phyloP scores from a whole-genome alignment of 1,284 basidiomycete species.

The Schizophyllum amplum region DNA sequence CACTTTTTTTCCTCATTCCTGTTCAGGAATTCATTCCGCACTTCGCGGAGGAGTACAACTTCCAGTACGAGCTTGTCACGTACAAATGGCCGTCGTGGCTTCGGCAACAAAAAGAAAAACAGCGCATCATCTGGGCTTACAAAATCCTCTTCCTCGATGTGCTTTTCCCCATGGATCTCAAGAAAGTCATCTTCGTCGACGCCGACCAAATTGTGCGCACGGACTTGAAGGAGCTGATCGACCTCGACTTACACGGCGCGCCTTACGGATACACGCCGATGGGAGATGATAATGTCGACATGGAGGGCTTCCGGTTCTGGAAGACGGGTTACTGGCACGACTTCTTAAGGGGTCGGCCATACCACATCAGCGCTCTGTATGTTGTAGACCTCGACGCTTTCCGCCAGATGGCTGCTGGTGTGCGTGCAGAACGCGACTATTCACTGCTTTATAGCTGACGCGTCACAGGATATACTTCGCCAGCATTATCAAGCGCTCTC shows the following conservation, averaged over 20 bases:
- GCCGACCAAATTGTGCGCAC: constrained; percentile 95
- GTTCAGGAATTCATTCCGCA: constrained; percentile 89
- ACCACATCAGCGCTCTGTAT: constrained; percentile 95
- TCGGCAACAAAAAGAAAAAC: constrained; percentile 94
- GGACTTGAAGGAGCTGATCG: constrained; percentile 90
- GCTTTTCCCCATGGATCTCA: constrained; percentile 95
- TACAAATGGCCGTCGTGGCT: constrained; percentile 99
- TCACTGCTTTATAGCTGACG: background rate
- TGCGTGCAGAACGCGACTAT: constrained; percentile 26
- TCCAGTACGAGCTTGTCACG: constrained; percentile 94
- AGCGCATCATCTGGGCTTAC: constrained; percentile 99
- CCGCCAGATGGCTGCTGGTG: constrained; percentile 82
- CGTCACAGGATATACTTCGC: constrained; percentile 73
- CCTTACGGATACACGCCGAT: constrained; percentile 96
- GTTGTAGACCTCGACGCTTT: constrained; percentile 95
- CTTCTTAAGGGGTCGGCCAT: constrained; percentile 72
- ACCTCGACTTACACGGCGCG: constrained; percentile 84
- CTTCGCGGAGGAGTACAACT: constrained; percentile 82
- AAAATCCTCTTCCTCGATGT: constrained; percentile 99
- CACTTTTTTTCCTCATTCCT: constrained; percentile 1
- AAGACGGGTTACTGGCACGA: constrained; percentile 93
- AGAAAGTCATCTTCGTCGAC: constrained; percentile 98
- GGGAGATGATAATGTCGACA: constrained; percentile 91
- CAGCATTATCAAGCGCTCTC: constrained; percentile 91
- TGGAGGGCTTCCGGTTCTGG: constrained; percentile 99